Conservation (phyloP, 768 basidiomycete genomes). For the Erythrobasidium yunnanense region DNA sequence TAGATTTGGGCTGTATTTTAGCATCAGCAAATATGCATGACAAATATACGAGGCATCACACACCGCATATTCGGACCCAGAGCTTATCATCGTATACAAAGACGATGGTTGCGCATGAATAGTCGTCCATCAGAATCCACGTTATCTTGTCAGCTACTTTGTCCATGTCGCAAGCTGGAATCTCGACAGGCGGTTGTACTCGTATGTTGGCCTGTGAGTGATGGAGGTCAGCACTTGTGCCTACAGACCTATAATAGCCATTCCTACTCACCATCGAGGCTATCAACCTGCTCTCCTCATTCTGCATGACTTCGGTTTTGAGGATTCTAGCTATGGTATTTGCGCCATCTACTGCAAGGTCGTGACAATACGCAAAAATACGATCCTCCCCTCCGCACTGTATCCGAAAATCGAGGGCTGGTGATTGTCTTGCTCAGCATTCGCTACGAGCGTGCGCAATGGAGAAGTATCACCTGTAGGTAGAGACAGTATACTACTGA, state of each 20-base stretch:
- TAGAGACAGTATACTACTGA: constrained; percentile 18
- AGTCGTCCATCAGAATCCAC: constrained; percentile 16
- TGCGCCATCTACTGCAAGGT: constrained; percentile 59
- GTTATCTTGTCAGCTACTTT: not conserved
- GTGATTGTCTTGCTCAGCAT: constrained; percentile 32
- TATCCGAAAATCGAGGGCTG: constrained; percentile 62
- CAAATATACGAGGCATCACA: not conserved
- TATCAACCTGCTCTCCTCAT: constrained; percentile 50
- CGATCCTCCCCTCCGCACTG: constrained; percentile 59
- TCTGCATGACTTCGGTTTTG: constrained; percentile 56
- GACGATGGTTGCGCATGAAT: not conserved
- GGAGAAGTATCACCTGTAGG: constrained; percentile 11
- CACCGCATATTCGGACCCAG: not conserved
- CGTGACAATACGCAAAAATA: constrained; percentile 61
- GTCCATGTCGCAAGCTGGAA: not conserved
- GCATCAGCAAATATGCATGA: not conserved
- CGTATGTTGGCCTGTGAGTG: not conserved
- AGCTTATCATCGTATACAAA: constrained; percentile 1
- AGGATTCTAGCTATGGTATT: constrained; percentile 52
- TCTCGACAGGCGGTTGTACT: not conserved
- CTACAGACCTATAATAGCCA: not conserved
- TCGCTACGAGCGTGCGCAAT: not conserved
- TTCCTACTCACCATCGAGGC: constrained; percentile 53
- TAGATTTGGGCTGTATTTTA: constrained; percentile 34
- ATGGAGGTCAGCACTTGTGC: not conserved